Percentiles rank a stretch among this genome's conserved stretches.
These are phyloP conservation scores for Dactylellina drechsleri DNA, from an alignment of 2,329 filamentous ascomycete species.

Conservation along the genomic window DNA sequence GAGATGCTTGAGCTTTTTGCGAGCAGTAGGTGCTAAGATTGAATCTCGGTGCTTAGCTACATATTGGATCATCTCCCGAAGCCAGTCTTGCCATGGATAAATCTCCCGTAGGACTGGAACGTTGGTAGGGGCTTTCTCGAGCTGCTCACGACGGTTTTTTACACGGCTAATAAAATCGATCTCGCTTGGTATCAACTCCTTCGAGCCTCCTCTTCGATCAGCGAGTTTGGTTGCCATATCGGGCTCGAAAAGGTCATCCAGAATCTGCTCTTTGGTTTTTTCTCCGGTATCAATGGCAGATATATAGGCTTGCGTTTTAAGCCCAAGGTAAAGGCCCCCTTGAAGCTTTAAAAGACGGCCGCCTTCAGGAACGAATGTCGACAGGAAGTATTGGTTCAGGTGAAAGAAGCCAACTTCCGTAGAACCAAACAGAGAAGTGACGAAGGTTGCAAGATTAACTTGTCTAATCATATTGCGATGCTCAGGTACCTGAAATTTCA, in stretches of 20 bases:
- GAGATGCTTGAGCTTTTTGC: constrained; percentile 45
- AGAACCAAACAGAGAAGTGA: constrained; percentile 72
- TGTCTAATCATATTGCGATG: constrained; percentile 72
- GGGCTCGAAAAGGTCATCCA: constrained; percentile 71
- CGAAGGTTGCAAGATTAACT: constrained; percentile 73
- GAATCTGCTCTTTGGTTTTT: constrained; percentile 67
- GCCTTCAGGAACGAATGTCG: constrained; percentile 72
- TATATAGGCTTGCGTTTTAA: constrained; percentile 75
- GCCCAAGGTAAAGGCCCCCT: constrained; percentile 70
- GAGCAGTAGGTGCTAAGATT: constrained; percentile 62
- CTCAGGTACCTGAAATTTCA: constrained; percentile 66
- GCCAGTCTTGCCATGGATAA: constrained; percentile 73
- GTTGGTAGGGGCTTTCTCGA: constrained; percentile 68
- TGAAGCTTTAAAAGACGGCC: constrained; percentile 70
- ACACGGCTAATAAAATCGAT: constrained; percentile 70
- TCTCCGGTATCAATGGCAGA: constrained; percentile 70
- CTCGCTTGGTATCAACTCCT: constrained; percentile 69
- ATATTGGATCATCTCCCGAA: constrained; percentile 69
- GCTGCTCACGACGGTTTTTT: constrained; percentile 68
- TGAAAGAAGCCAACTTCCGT: constrained; percentile 73
- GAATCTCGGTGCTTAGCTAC: constrained; percentile 70
- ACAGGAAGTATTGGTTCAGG: constrained; percentile 72
- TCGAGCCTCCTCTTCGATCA: constrained; percentile 67
- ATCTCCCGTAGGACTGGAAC: constrained; percentile 66
- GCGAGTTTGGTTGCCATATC: constrained; percentile 68